Evolutionary conservation across 495 filamentous ascomycete genomes (phyloP).

Genomic region (Neurospora terricola): DNA sequence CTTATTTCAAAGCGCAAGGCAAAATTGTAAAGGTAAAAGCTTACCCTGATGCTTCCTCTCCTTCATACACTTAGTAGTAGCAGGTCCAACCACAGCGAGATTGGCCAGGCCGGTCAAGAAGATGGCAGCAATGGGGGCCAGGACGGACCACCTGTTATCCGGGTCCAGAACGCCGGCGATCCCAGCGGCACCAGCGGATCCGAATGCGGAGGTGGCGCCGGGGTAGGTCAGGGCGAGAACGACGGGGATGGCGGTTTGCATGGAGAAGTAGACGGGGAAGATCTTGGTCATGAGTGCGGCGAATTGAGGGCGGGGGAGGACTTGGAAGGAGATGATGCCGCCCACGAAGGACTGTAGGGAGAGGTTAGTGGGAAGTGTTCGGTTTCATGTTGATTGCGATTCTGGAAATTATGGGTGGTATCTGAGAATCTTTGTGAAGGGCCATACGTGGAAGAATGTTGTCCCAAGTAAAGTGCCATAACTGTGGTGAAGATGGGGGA

Average conservation of each 20-base stretch:
- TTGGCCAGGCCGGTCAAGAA: conserved; percentile 58
- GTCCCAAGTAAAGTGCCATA: conserved; percentile 74
- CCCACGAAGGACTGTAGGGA: conserved; percentile 60
- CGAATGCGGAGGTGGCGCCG: conserved; percentile 27
- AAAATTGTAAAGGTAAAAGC: conserved; percentile 3
- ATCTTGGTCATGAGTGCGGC: conserved; percentile 62
- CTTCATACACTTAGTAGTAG: conserved; percentile 60
- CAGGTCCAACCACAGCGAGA: conserved; percentile 55
- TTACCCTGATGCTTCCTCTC: conserved; percentile 68
- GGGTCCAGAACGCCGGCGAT: conserved; percentile 46
- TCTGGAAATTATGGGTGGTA: background rate
- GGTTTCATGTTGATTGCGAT: background rate
- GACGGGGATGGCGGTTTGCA: conserved; percentile 66
- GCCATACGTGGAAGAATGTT: conserved; percentile 63
- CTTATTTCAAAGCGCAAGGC: background rate
- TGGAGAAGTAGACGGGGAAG: conserved; percentile 77
- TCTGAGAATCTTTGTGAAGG: background rate
- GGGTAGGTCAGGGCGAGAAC: conserved; percentile 76
- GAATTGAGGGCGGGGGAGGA: conserved; percentile 73
- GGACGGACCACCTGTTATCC: conserved; percentile 45
- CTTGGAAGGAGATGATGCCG: conserved; percentile 61
- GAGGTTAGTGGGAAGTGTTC: background rate
- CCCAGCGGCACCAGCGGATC: conserved; percentile 22
- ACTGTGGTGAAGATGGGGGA: conserved; percentile 27
- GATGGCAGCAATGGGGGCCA: conserved; percentile 56